These are phyloP conservation scores for Capronia coronata DNA, from an alignment of 2,329 filamentous ascomycete genomes.

Conservation along the genomic window DNA sequence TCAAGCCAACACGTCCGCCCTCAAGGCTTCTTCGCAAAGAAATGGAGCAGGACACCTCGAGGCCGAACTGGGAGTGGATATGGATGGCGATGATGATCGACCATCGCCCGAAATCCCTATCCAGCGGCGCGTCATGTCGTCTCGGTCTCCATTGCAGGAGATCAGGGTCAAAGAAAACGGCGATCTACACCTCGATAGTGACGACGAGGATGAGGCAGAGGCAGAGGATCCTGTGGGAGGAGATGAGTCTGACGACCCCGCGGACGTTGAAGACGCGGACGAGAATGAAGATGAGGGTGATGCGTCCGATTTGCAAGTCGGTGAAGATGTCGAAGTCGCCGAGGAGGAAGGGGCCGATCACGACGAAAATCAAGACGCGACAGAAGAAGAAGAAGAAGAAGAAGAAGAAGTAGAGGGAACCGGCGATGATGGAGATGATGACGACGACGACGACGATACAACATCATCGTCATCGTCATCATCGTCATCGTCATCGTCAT, in stretches of 20 bases:
- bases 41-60: not conserved
- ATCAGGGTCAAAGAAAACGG: conserved; percentile 6
- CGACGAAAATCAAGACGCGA: not conserved
- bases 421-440: no score
- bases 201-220: not conserved
- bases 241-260: no score
- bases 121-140: conserved; percentile 10
- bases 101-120: conserved; percentile 25
- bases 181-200: not conserved
- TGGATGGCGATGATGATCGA: conserved; percentile 16
- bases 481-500: no score
- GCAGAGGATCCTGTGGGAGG: no score
- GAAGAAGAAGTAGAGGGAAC: no score
- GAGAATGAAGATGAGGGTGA: not conserved
- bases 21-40: conserved; percentile 8
- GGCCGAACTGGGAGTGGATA: no score
- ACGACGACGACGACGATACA: no score
- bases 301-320: no score
- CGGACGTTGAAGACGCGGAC: not conserved
- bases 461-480: no score
- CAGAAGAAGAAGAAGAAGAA: no score
- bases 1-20: conserved; percentile 23
- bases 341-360: no score
- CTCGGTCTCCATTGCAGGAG: conserved; percentile 12
- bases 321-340: no score